Base-by-base conservation (phyloP, 495 filamentous ascomycete genomes). In the Glutinoglossum americanum region DNA sequence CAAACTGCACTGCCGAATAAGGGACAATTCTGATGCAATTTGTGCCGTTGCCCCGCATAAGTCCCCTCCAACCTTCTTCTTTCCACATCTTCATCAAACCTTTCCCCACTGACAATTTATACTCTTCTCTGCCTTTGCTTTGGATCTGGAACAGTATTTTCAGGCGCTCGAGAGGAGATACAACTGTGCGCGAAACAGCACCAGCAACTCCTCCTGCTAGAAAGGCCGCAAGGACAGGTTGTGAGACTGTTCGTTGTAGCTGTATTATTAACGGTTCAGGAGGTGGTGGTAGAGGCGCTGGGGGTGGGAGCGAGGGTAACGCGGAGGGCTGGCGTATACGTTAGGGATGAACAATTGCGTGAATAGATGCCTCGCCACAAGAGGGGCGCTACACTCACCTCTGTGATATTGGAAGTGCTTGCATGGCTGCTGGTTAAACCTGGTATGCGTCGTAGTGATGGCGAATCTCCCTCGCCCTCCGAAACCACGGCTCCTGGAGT, bases 101-200 rank as follows among this genome's bases (percentile, higher is more conserved):
- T 68, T 93, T 84, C 64, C 81, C 82, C 55, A 96, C 86, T 26
- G 87, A 89, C 62, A 94, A 69, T 66, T 87, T 89, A 70, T 98
- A 98, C 64, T 93, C 90, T 57, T 83, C 81, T 62, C 85, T 79
- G n/a, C 88, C 89, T 51, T 76, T 83, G 62, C 84, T 92, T 73
- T 98, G 92, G 26, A 98, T 78, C 66, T 98, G 92, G 63, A 94
- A 84, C n/a, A 98, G 73, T 61, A 98, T 98, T 69, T 98, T 98
- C 49, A 98, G 73, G 51, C 92, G 80, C 69, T 98, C 92, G 37
- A 98, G 78, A 15, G 92, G 92, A 33, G 89, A 95, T 0, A 98
- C 92, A 41, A 97, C 90, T 2, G 92, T 97, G 62, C 92, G 78
- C 41, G 89, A 96, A 23, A 98, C 89, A n/a, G 92, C 92, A 60